Base-by-base conservation (phyloP, 352 stramenopile species). In the Globisporangium radiosum region DNA sequence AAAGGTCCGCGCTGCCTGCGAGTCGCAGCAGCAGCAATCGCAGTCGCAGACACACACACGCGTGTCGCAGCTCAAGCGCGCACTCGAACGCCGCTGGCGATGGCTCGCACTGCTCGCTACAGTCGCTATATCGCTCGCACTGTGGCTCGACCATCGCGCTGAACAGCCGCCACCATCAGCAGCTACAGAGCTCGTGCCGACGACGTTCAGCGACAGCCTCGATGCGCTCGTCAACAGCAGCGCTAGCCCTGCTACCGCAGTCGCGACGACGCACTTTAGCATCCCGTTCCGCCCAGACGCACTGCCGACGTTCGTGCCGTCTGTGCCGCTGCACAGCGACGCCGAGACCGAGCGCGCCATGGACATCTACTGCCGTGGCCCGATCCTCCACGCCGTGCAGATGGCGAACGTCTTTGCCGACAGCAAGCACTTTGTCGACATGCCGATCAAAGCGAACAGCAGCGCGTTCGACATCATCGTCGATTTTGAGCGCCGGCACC, bases 351-450 rank as follows among this genome's bases (percentile, higher is more conserved):
- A 91, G 40, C 73, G 75, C 54, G 52, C 74, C 9, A 81, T 90
- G 76, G 79, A 88, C 57, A 86, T 92, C 55, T 92, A 89, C 70
- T 89, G 80, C 57, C 76, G 68, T 10, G 82, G 80, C 2, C 74
- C 76, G 9, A 56, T 92, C 42, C 66, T 92, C 9, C 80, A 90
- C 63, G 69, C 78, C 11, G 72, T 90, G 62, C 80, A 92, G 63
- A 89, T 86, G 70, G 59, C 75, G 13, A 67, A 72, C 14, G 68
- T 97, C 19, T 97, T 94, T 55, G 64, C 74, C 5, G 91, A 97
- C 75, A 90, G 78, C 70, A 97, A 97, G 60, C 82, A 94, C 59
- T 97, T 97, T 62, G 91, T 97, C 4, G 90, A 97, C 65, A 96
- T 97, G 90, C 90, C 91, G 5, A 86, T 97, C 68, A 92, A 89